Conservation (phyloP, 169 alveolate genomes). For the Eimeria sp. region DNA sequence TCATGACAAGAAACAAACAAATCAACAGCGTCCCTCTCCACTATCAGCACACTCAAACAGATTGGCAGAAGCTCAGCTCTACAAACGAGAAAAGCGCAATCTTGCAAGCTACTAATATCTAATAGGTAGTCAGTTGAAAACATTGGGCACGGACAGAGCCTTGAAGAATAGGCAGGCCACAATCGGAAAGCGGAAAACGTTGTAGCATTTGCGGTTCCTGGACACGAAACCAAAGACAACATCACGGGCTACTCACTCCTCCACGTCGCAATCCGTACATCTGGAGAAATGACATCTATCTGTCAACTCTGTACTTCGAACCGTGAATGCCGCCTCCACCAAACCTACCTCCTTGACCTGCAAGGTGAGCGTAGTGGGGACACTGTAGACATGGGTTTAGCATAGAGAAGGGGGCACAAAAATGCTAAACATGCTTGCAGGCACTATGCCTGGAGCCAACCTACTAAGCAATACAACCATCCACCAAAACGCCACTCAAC, state of each 20-base stretch:
- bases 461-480: neutral
- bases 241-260: neutral
- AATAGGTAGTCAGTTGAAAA: neutral
- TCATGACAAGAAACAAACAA: neutral
- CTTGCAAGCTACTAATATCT: neutral
- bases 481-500: neutral
- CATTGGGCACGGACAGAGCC: neutral
- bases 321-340: neutral
- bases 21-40: neutral
- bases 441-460: neutral
- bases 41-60: neutral
- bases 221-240: neutral
- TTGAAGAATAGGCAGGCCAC: neutral
- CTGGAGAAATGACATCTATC: neutral
- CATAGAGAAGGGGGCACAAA: neutral
- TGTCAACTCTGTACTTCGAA: neutral
- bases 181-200: neutral
- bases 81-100: neutral
- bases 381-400: neutral
- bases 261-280: neutral
- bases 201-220: neutral
- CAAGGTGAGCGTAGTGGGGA: neutral
- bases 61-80: neutral
- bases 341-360: conserved; percentile 22
- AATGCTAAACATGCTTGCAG: neutral